A percentile compares a stretch with the other conserved stretches of the same genome.
Conservation (phyloP, 305 asterid species). For the Euphrasia arctica region DNA sequence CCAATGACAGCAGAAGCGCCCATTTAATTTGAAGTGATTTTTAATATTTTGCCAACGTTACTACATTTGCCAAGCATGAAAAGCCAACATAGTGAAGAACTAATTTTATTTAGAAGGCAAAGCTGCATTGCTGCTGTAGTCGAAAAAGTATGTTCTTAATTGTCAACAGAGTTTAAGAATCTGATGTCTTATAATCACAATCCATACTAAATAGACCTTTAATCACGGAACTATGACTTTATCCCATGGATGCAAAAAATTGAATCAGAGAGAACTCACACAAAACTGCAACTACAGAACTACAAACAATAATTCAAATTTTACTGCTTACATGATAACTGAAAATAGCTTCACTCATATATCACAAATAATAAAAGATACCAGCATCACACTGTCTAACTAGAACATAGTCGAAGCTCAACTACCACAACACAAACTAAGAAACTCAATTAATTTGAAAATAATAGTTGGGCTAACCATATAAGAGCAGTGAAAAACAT, state of each 20-base stretch:
- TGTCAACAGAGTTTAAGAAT: background rate
- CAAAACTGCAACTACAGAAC: background rate
- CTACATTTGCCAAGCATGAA: constrained; percentile 6
- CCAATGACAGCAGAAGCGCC: background rate
- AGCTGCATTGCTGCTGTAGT: background rate
- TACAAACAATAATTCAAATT: background rate
- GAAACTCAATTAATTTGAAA: background rate
- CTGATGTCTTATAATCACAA: background rate
- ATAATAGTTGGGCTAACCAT: constrained; percentile 41
- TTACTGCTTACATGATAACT: background rate
- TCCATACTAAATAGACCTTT: background rate
- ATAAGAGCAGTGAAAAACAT: constrained; percentile 71
- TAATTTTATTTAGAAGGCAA: background rate
- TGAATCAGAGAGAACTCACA: background rate
- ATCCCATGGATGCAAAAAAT: background rate
- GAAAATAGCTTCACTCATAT: background rate
- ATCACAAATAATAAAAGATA: background rate
- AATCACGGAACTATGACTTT: background rate
- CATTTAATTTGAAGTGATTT: constrained; percentile 20
- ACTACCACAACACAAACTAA: background rate
- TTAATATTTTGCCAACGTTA: background rate
- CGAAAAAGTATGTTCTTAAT: background rate
- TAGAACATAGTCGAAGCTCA: background rate
- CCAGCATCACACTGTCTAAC: background rate
- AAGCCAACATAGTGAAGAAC: constrained; percentile 13